phyloP scores from a whole-genome alignment of 352 stramenopile genomes.

The Phytophthora crassamura region DNA sequence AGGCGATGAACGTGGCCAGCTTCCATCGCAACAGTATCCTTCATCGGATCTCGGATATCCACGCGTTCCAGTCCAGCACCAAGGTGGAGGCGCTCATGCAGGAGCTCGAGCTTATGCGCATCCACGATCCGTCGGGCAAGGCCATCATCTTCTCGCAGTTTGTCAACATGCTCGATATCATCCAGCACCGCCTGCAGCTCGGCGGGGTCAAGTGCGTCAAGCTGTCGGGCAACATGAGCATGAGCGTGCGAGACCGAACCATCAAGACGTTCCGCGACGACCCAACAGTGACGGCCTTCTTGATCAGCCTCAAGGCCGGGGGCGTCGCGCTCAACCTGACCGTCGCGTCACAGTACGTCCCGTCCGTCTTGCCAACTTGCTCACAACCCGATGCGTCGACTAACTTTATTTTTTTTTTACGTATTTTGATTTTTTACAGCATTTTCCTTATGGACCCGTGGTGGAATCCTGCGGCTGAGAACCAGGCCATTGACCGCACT shows the following conservation, averaged over 20 bases:
- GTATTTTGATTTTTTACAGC: slow-evolving; percentile 49
- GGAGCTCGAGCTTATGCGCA: slow-evolving; percentile 95
- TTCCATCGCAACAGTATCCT: slow-evolving; percentile 83
- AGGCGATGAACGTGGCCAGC: slow-evolving; percentile 55
- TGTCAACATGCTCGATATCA: slow-evolving; percentile 99
- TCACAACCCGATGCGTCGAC: slow-evolving; percentile 7
- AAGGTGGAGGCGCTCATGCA: slow-evolving; percentile 99
- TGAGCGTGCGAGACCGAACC: slow-evolving; percentile 84
- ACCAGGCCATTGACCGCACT: slow-evolving; percentile 97
- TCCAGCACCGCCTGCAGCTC: slow-evolving; percentile 95
- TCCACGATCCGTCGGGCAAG: slow-evolving; percentile 95
- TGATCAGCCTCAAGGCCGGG: slow-evolving; percentile 99
- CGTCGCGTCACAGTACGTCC: slow-evolving; percentile 93
- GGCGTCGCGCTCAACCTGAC: slow-evolving; percentile 99
- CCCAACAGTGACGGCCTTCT: slow-evolving; percentile 93
- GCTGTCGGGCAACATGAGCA: slow-evolving; percentile 91
- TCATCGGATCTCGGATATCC: slow-evolving; percentile 63
- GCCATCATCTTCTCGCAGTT: slow-evolving; percentile 99
- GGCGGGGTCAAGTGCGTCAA: slow-evolving; percentile 92
- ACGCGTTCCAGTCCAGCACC: slow-evolving; percentile 90
- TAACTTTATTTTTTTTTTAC: slow-evolving; percentile 9
- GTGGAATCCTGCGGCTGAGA: slow-evolving; percentile 98
- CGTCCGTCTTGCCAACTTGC: background rate
- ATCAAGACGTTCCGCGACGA: slow-evolving; percentile 91
- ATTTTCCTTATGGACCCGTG: slow-evolving; percentile 98